A percentile compares a stretch with the other conserved stretches of the same genome.
Conservation (phyloP, 2,329 filamentous ascomycete species). For the Xylariales sp. region DNA sequence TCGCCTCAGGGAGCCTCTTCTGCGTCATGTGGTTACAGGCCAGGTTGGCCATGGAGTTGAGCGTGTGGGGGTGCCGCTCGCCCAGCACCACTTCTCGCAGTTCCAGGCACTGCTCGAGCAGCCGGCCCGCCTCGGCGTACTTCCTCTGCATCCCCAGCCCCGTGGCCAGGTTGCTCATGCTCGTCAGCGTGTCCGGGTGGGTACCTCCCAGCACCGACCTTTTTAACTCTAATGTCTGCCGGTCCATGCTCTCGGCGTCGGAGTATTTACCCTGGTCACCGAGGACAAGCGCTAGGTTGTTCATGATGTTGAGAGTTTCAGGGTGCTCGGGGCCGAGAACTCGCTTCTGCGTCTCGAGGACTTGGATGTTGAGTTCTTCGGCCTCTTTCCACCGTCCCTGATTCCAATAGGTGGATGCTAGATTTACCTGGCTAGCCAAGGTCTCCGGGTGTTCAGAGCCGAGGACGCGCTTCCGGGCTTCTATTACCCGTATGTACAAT, state of each 20-base stretch:
- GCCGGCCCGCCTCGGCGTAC: conserved; percentile 4
- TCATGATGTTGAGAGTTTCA: too few relatives aligned
- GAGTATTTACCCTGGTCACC: too few relatives aligned
- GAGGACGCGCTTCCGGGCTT: not conserved
- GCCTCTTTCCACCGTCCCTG: not conserved
- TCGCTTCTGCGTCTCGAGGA: not conserved
- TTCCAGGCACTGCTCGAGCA: conserved; percentile 1
- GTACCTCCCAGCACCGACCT: too few relatives aligned
- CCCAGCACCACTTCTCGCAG: not conserved
- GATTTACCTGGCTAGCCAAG: not conserved
- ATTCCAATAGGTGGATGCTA: not conserved
- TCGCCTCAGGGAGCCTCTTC: too few relatives aligned
- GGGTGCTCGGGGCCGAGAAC: not conserved
- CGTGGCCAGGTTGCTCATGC: too few relatives aligned
- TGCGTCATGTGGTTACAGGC: too few relatives aligned
- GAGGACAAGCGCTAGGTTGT: too few relatives aligned
- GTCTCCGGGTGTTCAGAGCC: not conserved
- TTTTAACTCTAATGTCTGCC: too few relatives aligned
- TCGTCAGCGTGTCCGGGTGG: too few relatives aligned
- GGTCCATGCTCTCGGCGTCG: too few relatives aligned
- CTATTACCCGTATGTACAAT: not conserved
- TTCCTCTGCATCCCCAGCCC: not conserved
- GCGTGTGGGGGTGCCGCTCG: not conserved
- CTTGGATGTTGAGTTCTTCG: not conserved
- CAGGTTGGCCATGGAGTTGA: conserved; percentile 1